Evolutionary conservation across 495 filamentous ascomycete species (phyloP), one percentile per base, ranked within the genome.

Genomic region (Penicillium fimorum): DNA sequence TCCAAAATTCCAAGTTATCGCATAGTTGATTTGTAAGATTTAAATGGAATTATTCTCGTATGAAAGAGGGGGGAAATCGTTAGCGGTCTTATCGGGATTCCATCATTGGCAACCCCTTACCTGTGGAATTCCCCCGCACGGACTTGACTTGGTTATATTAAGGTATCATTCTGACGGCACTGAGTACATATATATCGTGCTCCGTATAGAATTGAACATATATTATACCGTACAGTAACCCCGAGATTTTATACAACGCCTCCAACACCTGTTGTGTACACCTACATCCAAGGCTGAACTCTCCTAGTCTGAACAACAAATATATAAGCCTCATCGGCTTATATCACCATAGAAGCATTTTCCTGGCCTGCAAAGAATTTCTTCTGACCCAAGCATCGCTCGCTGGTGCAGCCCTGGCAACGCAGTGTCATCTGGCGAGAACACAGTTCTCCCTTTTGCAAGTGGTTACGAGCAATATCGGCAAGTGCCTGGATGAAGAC

Each of bases 331-430:
- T 25, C 18, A 1, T 4, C 10, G 27, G 29, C 32, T 62, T 67
- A 77, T 53, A 67, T 45, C 54, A 79, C 76, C 61, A 76, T 63
- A 38, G 67, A 64, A 30, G 58, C 53, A 29, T 63, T 47, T 48
- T 74, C 57, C 50, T 77, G 66, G 3, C 80, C 80, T n/a, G 83
- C 84, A 70, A 96, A 95, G 75, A 96, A 96, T 73, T 89, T 89
- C 77, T 97, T 98, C 59, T 90, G 89, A 72, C 89, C 91, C 64
- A 85, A 64, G 74, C 95, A 99, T 62, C 87, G 79, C 64, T 96
- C 92, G 68, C 87, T 97, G 66, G 82, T 90, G 75, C 95, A 99
- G 20, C 90, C 91, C 24, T 96, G 95, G 76, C 95, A 99, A 63
- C 95, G 84, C 56, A 99, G 72, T 4, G 83, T 84, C 89, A 97